Percentiles rank a stretch among this genome's conserved stretches.
Evolutionary conservation across 495 filamentous ascomycete genomes (phyloP).

Genomic region (Penicillium paxilli): DNA sequence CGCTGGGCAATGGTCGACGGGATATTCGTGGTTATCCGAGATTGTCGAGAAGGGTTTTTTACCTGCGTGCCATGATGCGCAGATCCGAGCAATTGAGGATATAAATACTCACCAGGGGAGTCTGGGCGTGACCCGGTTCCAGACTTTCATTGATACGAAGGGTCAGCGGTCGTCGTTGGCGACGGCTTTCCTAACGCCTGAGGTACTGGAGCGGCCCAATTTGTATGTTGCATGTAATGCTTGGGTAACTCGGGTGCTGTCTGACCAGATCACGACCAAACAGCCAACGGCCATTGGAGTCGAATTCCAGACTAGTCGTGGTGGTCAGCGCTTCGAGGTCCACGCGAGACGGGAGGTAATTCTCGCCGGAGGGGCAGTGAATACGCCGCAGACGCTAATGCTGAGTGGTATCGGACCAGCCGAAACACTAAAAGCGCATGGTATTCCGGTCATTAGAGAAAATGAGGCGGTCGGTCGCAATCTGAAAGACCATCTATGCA

Average conservation of each 20-base stretch:
- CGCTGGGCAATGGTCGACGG: conserved; percentile 14
- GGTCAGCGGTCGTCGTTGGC: conserved; percentile 23
- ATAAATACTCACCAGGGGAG: conserved; percentile 14
- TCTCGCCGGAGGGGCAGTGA: conserved; percentile 29
- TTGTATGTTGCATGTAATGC: conserved; percentile 18
- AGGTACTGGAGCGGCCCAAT: conserved; percentile 17
- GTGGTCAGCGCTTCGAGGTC: conserved; percentile 20
- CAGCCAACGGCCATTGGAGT: conserved; percentile 15
- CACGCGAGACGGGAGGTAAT: conserved; percentile 34
- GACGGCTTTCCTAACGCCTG: conserved; percentile 18
- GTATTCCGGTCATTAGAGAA: conserved; percentile 9
- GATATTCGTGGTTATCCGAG: conserved; percentile 23
- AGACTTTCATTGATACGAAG: conserved; percentile 23
- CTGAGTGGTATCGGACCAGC: conserved; percentile 37
- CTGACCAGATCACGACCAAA: conserved; percentile 10
- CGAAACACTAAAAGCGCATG: conserved; percentile 29
- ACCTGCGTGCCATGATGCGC: conserved; percentile 16
- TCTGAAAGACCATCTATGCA: conserved; percentile 20
- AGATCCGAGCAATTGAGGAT: conserved; percentile 13
- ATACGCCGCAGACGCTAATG: conserved; percentile 36
- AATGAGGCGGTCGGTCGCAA: conserved; percentile 16
- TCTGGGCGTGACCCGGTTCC: conserved; percentile 21
- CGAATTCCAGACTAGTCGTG: conserved; percentile 16
- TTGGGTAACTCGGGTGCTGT: conserved; percentile 16
- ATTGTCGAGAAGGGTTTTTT: conserved; percentile 23